Conservation (phyloP, 495 filamentous ascomycete genomes). For the Xylaria cubensis region DNA sequence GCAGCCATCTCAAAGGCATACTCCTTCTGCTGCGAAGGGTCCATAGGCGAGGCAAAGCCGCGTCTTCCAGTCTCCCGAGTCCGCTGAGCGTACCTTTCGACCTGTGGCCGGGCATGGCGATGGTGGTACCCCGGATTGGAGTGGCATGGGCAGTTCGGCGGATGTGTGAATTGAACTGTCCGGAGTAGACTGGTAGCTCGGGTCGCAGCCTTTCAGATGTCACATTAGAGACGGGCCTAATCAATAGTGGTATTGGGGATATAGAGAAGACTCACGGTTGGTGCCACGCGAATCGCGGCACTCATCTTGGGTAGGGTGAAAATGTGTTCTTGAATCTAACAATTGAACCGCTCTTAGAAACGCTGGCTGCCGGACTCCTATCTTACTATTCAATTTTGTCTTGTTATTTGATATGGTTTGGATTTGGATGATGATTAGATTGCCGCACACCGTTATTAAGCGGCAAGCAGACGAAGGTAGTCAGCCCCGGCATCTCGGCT, state of each 20-base stretch:
- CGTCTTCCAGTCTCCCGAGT: slow-evolving; percentile 54
- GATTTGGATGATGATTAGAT: background rate
- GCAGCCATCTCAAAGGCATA: slow-evolving; percentile 99
- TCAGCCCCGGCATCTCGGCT: slow-evolving; percentile 19
- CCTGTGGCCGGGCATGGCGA: slow-evolving; percentile 58
- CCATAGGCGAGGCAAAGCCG: slow-evolving; percentile 72
- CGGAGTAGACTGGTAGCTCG: slow-evolving; percentile 83
- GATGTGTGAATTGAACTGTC: slow-evolving; percentile 88
- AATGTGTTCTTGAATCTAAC: background rate
- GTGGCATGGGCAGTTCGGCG: slow-evolving; percentile 91
- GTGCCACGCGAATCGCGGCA: slow-evolving; percentile 64
- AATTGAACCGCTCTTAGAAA: background rate
- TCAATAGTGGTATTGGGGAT: background rate
- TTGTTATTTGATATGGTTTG: background rate
- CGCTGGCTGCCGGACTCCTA: background rate
- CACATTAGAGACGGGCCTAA: background rate
- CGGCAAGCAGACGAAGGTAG: background rate
- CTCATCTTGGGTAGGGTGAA: slow-evolving; percentile 44
- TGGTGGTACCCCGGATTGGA: slow-evolving; percentile 79
- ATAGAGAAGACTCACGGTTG: slow-evolving; percentile 47
- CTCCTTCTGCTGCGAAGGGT: slow-evolving; percentile 78
- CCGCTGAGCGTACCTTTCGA: slow-evolving; percentile 61
- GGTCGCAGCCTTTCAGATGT: slow-evolving; percentile 66
- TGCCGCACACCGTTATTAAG: background rate
- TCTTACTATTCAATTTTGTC: background rate